Conservation (phyloP, 2,329 filamentous ascomycete genomes). For the Xylariaceae sp. region DNA sequence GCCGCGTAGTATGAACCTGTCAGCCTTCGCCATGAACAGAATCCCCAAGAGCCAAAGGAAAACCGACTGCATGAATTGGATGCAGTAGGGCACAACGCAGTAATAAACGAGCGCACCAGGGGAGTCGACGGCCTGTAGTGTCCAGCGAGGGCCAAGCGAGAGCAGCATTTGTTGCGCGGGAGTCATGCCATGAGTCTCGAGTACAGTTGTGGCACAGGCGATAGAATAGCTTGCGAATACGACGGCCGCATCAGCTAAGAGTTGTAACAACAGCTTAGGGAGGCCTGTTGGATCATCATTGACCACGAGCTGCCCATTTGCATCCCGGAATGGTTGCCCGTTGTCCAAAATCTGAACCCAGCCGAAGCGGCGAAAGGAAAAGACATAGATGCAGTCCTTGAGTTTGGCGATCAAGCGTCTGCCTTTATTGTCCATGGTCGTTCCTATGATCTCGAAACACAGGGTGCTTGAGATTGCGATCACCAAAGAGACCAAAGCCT, state of each 20-base stretch:
- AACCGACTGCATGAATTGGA: constrained; percentile 19
- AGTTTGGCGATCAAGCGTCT: background rate
- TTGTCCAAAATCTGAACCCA: constrained; percentile 16
- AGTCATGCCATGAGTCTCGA: no score
- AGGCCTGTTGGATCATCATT: constrained; percentile 3
- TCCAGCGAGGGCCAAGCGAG: no score
- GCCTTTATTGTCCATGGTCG: constrained; percentile 3
- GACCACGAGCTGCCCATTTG: constrained; percentile 6
- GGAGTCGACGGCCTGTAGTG: no score
- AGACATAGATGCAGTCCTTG: background rate
- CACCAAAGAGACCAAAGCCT: constrained; percentile 12
- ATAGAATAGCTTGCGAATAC: no score
- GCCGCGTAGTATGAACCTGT: constrained; percentile 14
- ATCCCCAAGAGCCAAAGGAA: constrained; percentile 19
- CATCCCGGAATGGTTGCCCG: constrained; percentile 4
- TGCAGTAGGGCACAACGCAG: constrained; percentile 11
- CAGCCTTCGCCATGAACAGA: constrained; percentile 17
- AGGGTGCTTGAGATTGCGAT: constrained; percentile 21
- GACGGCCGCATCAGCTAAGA: no score
- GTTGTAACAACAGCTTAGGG: background rate
- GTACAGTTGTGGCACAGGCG: no score
- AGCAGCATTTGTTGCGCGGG: no score
- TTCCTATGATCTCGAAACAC: constrained; percentile 18
- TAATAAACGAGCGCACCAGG: constrained; percentile 13
- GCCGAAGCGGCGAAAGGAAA: constrained; percentile 4